A percentile compares a stretch with the other conserved stretches of the same genome.
These are phyloP conservation scores for Hyphopichia wangnamkhiaoensis DNA, from an alignment of 1,139 yeast genomes.

Conservation along the genomic window DNA sequence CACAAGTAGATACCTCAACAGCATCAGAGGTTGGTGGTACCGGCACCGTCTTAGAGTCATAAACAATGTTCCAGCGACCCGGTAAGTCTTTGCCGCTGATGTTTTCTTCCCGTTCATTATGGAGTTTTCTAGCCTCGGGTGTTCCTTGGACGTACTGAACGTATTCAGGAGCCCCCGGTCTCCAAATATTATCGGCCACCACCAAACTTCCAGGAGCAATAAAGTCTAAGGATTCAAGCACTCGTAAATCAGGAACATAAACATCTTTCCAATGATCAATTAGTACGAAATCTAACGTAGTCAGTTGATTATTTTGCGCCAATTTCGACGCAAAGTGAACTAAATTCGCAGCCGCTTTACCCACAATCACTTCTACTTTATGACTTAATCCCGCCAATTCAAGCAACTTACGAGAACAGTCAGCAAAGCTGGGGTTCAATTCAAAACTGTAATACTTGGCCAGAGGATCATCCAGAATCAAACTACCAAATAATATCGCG, in stretches of 20 bases:
- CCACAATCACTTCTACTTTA: constrained; percentile 36
- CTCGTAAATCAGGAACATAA: constrained; percentile 46
- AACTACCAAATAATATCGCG: constrained; percentile 36
- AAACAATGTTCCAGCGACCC: constrained; percentile 48
- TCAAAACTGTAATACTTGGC: constrained; percentile 43
- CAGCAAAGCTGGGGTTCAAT: constrained; percentile 31
- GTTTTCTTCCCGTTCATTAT: constrained; percentile 25
- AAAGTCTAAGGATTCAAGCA: constrained; percentile 40
- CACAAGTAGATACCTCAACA: constrained; percentile 31
- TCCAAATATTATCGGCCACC: constrained; percentile 40
- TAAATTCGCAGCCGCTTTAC: constrained; percentile 34
- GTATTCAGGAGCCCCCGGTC: constrained; percentile 44
- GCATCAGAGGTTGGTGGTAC: constrained; percentile 22
- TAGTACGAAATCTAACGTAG: constrained; percentile 33
- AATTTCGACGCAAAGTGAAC: constrained; percentile 24
- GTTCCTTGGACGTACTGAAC: constrained; percentile 37
- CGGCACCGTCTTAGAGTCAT: constrained; percentile 30
- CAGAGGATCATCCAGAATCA: constrained; percentile 21
- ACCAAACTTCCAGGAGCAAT: constrained; percentile 42
- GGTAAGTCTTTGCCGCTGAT: constrained; percentile 27
- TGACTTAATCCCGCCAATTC: constrained; percentile 38
- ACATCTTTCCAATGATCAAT: constrained; percentile 43
- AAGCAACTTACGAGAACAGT: constrained; percentile 29
- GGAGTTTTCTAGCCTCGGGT: constrained; percentile 36
- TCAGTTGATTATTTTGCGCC: constrained; percentile 8